Percentiles rank a stretch among this genome's conserved stretches.
Conservation (phyloP, 148 eudicot genomes). For the Camellia sinensis region DNA sequence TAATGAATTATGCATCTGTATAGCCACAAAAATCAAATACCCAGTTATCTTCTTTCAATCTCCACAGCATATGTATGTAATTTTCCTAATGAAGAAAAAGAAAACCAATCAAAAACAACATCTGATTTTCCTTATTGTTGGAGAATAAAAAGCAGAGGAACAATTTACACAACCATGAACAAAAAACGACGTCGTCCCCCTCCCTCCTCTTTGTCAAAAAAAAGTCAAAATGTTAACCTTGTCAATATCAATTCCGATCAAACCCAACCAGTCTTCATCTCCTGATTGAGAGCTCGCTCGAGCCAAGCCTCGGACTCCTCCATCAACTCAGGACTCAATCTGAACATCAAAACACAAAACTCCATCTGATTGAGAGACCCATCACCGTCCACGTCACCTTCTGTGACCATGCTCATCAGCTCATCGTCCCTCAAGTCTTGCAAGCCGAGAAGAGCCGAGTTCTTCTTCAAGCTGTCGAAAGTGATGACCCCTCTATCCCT, state of each 20-base stretch:
- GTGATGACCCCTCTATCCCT: constrained; percentile 40
- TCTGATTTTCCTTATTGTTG: neutral
- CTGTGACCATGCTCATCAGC: constrained; percentile 38
- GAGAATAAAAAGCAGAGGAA: neutral
- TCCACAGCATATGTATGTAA: too few species aligned
- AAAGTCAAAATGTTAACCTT: neutral
- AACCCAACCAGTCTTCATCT: neutral
- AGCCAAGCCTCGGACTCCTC: constrained; percentile 40
- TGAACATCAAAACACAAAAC: constrained; percentile 49
- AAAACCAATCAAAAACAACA: neutral
- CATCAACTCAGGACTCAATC: constrained; percentile 53
- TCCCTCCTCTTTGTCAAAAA: neutral
- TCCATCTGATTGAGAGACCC: constrained; percentile 47
- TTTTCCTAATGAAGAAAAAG: neutral
- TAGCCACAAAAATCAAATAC: too few species aligned
- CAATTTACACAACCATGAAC: neutral
- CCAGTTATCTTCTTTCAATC: neutral
- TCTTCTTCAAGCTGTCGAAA: constrained; percentile 51
- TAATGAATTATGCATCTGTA: too few species aligned
- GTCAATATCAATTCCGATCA: neutral
- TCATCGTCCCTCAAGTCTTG: constrained; percentile 42
- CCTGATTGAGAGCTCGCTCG: constrained; percentile 17
- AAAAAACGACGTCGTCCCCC: neutral
- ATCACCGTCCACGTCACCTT: constrained; percentile 54
- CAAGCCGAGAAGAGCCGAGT: constrained; percentile 41